These are phyloP conservation scores for Xylariaceae sp. DNA, from an alignment of 2,329 filamentous ascomycete species.

Conservation along the genomic window DNA sequence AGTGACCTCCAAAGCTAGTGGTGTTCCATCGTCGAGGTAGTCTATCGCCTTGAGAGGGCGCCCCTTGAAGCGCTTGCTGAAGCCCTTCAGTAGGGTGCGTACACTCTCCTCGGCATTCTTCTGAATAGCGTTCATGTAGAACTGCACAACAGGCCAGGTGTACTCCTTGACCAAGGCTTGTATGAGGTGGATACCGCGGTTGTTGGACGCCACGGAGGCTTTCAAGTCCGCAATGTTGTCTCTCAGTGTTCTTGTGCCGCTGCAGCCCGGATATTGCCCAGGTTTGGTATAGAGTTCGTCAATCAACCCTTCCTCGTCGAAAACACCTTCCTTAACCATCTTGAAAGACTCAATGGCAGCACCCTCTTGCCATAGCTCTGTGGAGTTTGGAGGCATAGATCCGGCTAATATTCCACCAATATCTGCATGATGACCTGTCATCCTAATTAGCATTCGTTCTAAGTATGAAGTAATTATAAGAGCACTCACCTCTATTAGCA, in stretches of 20 bases:
- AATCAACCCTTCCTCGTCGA: slow-evolving; percentile 69
- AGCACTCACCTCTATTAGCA: slow-evolving; percentile 59
- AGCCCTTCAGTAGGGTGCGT: slow-evolving; percentile 62
- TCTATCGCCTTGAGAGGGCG: slow-evolving; percentile 65
- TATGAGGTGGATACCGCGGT: slow-evolving; percentile 73
- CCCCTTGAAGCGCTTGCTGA: slow-evolving; percentile 63
- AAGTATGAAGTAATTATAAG: too few relatives aligned
- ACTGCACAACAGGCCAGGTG: slow-evolving; percentile 66
- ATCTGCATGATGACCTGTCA: slow-evolving; percentile 65
- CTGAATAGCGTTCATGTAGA: slow-evolving; percentile 76
- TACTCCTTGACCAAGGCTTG: slow-evolving; percentile 68
- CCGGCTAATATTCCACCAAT: slow-evolving; percentile 73
- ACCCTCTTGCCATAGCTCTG: slow-evolving; percentile 54
- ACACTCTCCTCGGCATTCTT: slow-evolving; percentile 70
- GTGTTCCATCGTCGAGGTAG: slow-evolving; percentile 75
- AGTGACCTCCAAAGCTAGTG: slow-evolving; percentile 65
- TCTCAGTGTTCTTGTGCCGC: slow-evolving; percentile 66
- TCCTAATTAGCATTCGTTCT: too few relatives aligned
- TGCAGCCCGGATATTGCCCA: slow-evolving; percentile 66
- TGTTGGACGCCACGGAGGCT: slow-evolving; percentile 73
- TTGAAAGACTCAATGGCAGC: slow-evolving; percentile 58
- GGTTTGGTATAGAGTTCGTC: slow-evolving; percentile 68
- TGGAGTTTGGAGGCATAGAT: slow-evolving; percentile 68
- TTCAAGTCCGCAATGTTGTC: slow-evolving; percentile 79
- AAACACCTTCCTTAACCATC: slow-evolving; percentile 68